These are phyloP conservation scores for Clonostachys chloroleuca DNA, from an alignment of 2,329 filamentous ascomycete genomes.

Conservation along the genomic window DNA sequence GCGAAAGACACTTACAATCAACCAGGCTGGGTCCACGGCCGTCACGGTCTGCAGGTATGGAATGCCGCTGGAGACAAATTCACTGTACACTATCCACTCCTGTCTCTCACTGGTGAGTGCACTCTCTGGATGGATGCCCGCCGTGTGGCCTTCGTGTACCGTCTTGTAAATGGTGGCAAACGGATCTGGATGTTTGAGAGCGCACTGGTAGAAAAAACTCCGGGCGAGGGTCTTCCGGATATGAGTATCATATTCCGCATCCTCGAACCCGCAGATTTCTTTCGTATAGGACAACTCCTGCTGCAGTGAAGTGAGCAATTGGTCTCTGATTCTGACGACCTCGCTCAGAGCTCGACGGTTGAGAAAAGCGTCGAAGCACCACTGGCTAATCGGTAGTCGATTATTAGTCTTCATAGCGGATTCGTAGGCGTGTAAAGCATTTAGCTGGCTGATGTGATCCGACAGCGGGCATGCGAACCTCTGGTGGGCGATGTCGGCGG, in stretches of 20 bases:
- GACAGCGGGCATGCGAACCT: slow-evolving; percentile 2
- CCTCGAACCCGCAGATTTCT: background rate
- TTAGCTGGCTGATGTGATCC: slow-evolving; percentile 4
- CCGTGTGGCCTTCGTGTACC: slow-evolving; percentile 4
- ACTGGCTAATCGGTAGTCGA: background rate
- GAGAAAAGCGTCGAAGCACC: background rate
- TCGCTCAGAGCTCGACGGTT: background rate
- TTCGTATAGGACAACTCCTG: too few species aligned
- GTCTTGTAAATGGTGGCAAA: slow-evolving; percentile 7
- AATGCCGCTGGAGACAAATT: background rate
- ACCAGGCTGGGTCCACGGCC: slow-evolving; percentile 3
- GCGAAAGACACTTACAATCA: background rate
- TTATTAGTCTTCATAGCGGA: background rate
- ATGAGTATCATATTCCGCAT: background rate
- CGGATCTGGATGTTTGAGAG: background rate
- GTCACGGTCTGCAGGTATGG: slow-evolving; percentile 3
- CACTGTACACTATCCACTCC: slow-evolving; percentile 3
- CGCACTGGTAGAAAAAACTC: background rate
- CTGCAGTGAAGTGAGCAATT: background rate
- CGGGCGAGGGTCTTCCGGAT: background rate
- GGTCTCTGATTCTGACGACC: background rate
- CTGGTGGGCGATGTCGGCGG: slow-evolving; percentile 1
- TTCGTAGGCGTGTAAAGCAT: slow-evolving; percentile 1
- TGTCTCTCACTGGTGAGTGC: background rate
- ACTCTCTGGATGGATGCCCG: background rate